These are phyloP conservation scores for Xylariaceae sp. DNA, from an alignment of 2,329 filamentous ascomycete genomes.

Conservation along the genomic window DNA sequence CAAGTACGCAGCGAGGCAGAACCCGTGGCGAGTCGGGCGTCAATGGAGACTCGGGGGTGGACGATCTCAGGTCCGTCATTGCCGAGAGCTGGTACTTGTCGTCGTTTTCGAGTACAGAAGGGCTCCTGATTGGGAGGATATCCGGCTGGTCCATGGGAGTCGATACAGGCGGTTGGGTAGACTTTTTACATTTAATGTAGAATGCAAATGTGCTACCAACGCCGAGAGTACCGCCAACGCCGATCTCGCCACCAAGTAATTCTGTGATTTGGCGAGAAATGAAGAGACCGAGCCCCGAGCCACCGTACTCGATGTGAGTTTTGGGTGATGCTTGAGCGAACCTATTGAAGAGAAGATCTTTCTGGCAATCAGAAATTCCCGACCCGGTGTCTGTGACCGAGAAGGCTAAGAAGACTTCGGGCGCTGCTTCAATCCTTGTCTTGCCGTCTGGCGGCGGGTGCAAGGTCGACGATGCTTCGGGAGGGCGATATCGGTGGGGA, in stretches of 20 bases:
- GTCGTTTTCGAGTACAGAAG: conserved; percentile 14
- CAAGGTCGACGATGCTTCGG: conserved; percentile 4
- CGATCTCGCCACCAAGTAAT: conserved; percentile 75
- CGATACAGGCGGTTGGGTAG: conserved; percentile 7
- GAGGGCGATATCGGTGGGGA: conserved; percentile 44
- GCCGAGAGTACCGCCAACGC: conserved; percentile 64
- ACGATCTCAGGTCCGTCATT: background rate
- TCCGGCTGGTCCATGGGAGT: conserved; percentile 15
- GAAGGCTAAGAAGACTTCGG: conserved; percentile 60
- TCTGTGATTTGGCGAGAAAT: conserved; percentile 77
- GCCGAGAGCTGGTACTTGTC: conserved; percentile 15
- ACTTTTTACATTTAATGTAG: conserved; percentile 56
- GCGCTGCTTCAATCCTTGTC: background rate
- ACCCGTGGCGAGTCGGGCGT: background rate
- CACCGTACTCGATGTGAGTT: conserved; percentile 75
- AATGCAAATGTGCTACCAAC: conserved; percentile 74
- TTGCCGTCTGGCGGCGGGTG: background rate
- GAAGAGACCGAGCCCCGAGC: conserved; percentile 73
- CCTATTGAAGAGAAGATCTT: conserved; percentile 69
- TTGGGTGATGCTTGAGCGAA: conserved; percentile 75
- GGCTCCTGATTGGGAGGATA: conserved; percentile 6
- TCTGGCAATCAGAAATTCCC: conserved; percentile 67
- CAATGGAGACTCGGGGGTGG: background rate
- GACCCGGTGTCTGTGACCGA: conserved; percentile 75
- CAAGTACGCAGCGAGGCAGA: conserved; percentile 34